Conservation (phyloP, 345 rosid species). For the Camelina laxa region DNA sequence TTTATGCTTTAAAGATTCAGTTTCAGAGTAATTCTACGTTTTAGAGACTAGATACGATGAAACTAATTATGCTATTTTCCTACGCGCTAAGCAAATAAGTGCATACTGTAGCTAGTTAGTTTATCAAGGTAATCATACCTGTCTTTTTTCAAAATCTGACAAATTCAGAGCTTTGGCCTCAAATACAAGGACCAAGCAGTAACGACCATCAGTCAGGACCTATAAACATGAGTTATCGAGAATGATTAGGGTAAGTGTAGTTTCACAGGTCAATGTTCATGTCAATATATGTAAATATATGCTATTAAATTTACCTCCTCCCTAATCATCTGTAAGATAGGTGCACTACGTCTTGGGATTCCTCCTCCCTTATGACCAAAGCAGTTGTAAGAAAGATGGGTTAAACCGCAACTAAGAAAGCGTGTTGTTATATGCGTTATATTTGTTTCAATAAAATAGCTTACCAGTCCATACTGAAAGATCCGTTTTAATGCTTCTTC, state of each 20-base stretch:
- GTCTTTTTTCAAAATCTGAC: conserved; percentile 85
- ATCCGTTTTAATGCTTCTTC: conserved; percentile 92
- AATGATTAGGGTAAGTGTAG: not conserved
- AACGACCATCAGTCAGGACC: conserved; percentile 83
- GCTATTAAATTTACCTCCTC: conserved; percentile 66
- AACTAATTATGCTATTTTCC: not conserved
- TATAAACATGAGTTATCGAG: conserved; percentile 30
- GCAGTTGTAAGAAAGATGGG: not conserved
- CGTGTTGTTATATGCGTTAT: too few relatives aligned
- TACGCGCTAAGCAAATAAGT: not conserved
- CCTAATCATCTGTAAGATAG: conserved; percentile 70
- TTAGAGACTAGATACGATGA: not conserved
- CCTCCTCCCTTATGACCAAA: conserved; percentile 70
- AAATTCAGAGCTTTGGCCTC: conserved; percentile 79
- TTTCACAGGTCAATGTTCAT: conserved; percentile 12
- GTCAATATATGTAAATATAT: not conserved
- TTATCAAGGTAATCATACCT: conserved; percentile 49
- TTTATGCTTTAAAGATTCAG: conserved; percentile 10
- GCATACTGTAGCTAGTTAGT: too few relatives aligned
- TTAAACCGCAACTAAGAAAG: not conserved
- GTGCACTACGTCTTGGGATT: conserved; percentile 90
- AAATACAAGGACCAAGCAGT: conserved; percentile 73
- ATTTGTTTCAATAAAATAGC: conserved; percentile 21
- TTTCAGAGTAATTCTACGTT: conserved; percentile 3
- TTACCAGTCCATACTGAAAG: conserved; percentile 91